Evolutionary conservation across 129 eudicot genomes (phyloP), one percentile per base, ranked within the genome.

Genomic region (Solidago caesia): DNA sequence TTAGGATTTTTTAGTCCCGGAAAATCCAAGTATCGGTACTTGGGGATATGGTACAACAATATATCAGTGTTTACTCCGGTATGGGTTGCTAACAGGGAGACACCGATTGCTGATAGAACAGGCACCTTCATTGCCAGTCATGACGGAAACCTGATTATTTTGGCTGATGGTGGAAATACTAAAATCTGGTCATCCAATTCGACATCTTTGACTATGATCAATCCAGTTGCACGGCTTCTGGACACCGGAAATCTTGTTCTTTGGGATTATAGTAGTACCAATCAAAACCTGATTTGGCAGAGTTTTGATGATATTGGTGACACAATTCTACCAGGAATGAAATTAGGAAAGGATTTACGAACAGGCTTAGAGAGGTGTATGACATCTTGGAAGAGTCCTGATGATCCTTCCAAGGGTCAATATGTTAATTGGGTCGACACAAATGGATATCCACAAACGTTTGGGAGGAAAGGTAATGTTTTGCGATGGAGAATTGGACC

Each of bases 251-350:
- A 83, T 75, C 64, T 83, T 25, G 71, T 83, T 25, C 42, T 82
- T 14, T 21, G 76, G 60, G 82, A 71, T 42, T 53, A 29, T 49
- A 25, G 5, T 27, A 42, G 53, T 14, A 33, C 16, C 27, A n/a
- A 74, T 10, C 42, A 14, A 41, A 71, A 13, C 56, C 68, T 21
- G n/a, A 29, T 83, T 4, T 83, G 86, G 86, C 77, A 83, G 39
- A 83, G 83, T 64, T 83, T 83, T 27, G 83, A 83, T 65, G 69
- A 74, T 26, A 75, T 73, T 0, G 60, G 74, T 27, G 75, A 83
- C 62, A 83, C 87, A 4, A 8, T 55, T 4, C 8, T 83, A 13
- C 72, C 87, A 5, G 84, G 81, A n/a, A 83, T 83, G 87, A 75
- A 74, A 48, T 7, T 79, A 0, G 84, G 84, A 4, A 79, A 56